A percentile compares a stretch with the other conserved stretches of the same genome.
Evolutionary conservation across 495 filamentous ascomycete species (phyloP).

Genomic region (Xylaria nigripes): DNA sequence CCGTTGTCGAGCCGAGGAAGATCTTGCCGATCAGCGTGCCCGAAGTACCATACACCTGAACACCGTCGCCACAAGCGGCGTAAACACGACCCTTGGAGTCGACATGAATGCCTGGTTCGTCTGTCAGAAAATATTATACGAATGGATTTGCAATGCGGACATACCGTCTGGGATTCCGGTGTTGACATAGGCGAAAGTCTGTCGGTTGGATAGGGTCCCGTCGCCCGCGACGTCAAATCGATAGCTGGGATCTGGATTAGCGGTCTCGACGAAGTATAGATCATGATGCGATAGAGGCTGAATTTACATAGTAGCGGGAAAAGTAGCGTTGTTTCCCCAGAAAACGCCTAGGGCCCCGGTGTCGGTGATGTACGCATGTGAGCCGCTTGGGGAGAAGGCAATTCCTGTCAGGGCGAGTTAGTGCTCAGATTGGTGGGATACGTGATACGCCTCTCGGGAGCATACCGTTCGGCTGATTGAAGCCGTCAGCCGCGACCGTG

Average conservation of each 20-base stretch:
- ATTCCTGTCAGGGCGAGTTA: conserved; percentile 31
- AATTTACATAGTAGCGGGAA: conserved; percentile 34
- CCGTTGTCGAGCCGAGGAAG: conserved; percentile 33
- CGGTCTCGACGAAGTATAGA: neutral
- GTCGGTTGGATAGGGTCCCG: conserved; percentile 35
- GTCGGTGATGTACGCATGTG: conserved; percentile 48
- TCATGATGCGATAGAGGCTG: neutral
- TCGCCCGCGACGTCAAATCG: conserved; percentile 33
- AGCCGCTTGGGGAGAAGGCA: conserved; percentile 46
- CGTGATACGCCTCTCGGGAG: neutral
- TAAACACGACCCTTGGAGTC: conserved; percentile 56
- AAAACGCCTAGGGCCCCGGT: conserved; percentile 40
- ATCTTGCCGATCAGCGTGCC: conserved; percentile 55
- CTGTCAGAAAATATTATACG: neutral
- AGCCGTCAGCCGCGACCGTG: conserved; percentile 47
- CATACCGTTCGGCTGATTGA: conserved; percentile 47
- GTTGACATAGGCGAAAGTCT: conserved; percentile 51
- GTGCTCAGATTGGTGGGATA: neutral
- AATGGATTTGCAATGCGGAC: neutral
- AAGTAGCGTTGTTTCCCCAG: conserved; percentile 29
- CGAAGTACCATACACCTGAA: conserved; percentile 52
- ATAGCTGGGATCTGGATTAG: conserved; percentile 23
- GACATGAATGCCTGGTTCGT: conserved; percentile 39
- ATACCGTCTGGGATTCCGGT: conserved; percentile 48
- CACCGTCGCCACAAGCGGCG: conserved; percentile 50